Conservation (phyloP, 371 early-diverging fungal species). For the Mortierella sp. region DNA sequence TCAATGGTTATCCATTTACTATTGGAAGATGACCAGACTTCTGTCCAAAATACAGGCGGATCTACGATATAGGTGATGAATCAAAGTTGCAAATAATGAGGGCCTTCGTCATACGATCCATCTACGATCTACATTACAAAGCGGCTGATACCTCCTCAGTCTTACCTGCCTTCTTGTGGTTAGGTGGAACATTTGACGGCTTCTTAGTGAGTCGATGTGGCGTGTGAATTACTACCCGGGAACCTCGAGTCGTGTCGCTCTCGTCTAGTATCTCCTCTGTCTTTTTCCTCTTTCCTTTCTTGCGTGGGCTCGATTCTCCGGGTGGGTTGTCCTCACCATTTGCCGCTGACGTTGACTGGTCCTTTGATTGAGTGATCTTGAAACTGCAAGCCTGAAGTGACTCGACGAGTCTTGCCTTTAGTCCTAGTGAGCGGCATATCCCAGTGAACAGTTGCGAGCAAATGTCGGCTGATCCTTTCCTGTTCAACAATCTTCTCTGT, state of each 20-base stretch:
- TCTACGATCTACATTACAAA: not conserved
- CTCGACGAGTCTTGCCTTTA: conserved; percentile 68
- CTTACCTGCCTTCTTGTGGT: conserved; percentile 39
- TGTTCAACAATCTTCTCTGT: conserved; percentile 29
- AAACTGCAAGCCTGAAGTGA: conserved; percentile 76
- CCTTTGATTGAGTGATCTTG: conserved; percentile 48
- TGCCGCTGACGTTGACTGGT: conserved; percentile 10
- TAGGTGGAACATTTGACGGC: conserved; percentile 27
- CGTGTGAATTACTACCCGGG: conserved; percentile 38
- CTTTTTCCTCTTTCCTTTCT: conserved; percentile 41
- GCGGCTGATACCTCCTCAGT: no score
- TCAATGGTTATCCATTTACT: conserved; percentile 73
- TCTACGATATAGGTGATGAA: not conserved
- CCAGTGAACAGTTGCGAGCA: conserved; percentile 70
- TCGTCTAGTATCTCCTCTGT: conserved; percentile 28
- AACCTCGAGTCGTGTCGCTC: conserved; percentile 27
- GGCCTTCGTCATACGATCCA: not conserved
- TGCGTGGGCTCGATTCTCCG: not conserved
- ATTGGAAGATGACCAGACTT: conserved; percentile 59
- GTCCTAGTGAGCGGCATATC: conserved; percentile 61
- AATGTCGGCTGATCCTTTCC: conserved; percentile 59
- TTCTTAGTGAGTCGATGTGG: conserved; percentile 50
- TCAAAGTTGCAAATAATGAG: not conserved
- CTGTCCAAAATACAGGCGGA: conserved; percentile 70
- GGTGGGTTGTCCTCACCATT: conserved; percentile 4